phyloP scores from a whole-genome alignment of 2,329 filamentous ascomycete species.

The Fusarium heterosporum region DNA sequence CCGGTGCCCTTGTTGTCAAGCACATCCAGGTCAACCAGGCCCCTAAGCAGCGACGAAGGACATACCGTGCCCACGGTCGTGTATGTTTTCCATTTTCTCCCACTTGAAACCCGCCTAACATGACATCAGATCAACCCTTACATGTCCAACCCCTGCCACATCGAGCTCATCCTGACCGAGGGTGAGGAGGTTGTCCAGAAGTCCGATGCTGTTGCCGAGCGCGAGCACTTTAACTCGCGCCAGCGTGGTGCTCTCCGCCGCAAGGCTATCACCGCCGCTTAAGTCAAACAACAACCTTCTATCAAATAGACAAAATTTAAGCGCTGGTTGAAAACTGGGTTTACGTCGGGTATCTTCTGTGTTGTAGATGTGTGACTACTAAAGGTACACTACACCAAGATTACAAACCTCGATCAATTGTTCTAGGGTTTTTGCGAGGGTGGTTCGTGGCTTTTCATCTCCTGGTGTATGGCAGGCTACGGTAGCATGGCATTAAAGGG shows the following conservation, averaged over 20 bases:
- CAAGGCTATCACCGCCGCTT: slow-evolving; percentile 74
- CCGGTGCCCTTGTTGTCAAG: slow-evolving; percentile 97
- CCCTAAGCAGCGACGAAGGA: slow-evolving; percentile 98
- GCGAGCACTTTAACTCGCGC: slow-evolving; percentile 85
- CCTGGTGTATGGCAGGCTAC: slow-evolving; percentile 55
- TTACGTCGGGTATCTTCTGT: slow-evolving; percentile 42
- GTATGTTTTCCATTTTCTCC: slow-evolving; percentile 70
- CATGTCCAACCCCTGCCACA: slow-evolving; percentile 99
- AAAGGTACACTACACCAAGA: slow-evolving; percentile 33
- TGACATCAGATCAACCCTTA: slow-evolving; percentile 96
- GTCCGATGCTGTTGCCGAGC: slow-evolving; percentile 82
- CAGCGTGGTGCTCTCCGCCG: slow-evolving; percentile 82
- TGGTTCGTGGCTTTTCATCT: slow-evolving; percentile 56
- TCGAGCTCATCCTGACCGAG: slow-evolving; percentile 99
- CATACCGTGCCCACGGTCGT: slow-evolving; percentile 99
- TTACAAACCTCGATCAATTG: slow-evolving; percentile 42
- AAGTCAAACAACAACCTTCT: slow-evolving; percentile 50
- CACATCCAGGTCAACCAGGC: slow-evolving; percentile 99
- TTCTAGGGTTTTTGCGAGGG: slow-evolving; percentile 49
- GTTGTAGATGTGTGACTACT: slow-evolving; percentile 37
- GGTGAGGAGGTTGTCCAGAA: slow-evolving; percentile 96
- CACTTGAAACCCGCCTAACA: slow-evolving; percentile 15
- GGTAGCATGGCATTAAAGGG: slow-evolving; percentile 55
- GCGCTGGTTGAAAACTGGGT: slow-evolving; percentile 43
- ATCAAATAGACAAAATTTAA: slow-evolving; percentile 43